Conservation (phyloP, 805 yeast species). For the Suhomyces faveliae region DNA sequence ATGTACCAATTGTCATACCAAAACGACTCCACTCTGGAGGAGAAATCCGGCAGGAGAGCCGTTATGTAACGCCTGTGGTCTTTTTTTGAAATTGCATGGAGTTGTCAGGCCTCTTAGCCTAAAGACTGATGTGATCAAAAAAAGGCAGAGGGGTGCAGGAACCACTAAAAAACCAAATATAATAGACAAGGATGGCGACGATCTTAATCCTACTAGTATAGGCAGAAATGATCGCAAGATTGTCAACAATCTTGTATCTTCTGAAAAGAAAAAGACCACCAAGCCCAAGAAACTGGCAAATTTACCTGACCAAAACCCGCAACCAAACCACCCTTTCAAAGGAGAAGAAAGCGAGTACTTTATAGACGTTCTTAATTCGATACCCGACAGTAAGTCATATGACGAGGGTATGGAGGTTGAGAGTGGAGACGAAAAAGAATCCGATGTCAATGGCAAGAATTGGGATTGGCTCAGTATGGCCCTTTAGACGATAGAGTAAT, state of each 20-base stretch:
- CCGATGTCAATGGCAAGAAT: conserved; percentile 19
- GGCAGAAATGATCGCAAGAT: conserved; percentile 13
- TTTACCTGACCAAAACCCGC: not conserved
- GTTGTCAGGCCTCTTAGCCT: conserved; percentile 87
- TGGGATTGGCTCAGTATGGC: conserved; percentile 52
- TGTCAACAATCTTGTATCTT: conserved; percentile 9
- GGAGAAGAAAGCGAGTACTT: conserved; percentile 17
- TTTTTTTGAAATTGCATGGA: conserved; percentile 91
- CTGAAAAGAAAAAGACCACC: conserved; percentile 5
- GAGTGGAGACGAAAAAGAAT: conserved; percentile 5
- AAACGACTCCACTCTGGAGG: conserved; percentile 94
- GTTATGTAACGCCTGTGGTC: conserved; percentile 93
- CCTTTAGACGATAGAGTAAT: conserved; percentile 15
- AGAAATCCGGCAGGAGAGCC: conserved; percentile 91
- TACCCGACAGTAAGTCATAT: conserved; percentile 3
- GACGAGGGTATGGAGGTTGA: conserved; percentile 4
- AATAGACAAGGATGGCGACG: conserved; percentile 50
- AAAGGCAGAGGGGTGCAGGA: conserved; percentile 65
- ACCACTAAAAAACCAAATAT: conserved; percentile 13
- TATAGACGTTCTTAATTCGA: conserved; percentile 14
- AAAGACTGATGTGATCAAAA: conserved; percentile 89
- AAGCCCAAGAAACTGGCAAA: conserved; percentile 9
- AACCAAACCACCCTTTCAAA: not conserved
- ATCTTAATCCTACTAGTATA: conserved; percentile 46
- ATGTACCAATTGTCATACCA: conserved; percentile 90